Percentiles rank a stretch among this genome's conserved stretches.
Conservation (phyloP, 208 protist genomes). For the Porcisia hertigi region DNA sequence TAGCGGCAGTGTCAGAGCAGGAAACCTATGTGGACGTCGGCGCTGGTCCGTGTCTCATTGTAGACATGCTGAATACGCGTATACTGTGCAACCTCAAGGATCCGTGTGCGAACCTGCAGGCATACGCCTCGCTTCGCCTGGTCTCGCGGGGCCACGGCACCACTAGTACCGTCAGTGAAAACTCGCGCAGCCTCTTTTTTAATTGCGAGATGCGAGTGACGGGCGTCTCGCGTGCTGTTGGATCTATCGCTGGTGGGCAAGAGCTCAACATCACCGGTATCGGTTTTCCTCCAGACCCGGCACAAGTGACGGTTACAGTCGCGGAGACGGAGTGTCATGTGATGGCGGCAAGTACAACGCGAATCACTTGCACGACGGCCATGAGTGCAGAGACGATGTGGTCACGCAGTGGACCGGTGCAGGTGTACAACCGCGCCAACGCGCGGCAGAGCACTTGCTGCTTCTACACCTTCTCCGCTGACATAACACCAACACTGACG, state of each 20-base stretch:
- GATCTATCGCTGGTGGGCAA: conserved; percentile 37
- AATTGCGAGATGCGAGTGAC: conserved; percentile 29
- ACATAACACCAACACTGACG: conserved; percentile 35
- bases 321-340: conserved; percentile 35
- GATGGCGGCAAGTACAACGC: neutral
- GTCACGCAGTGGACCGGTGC: conserved; percentile 16
- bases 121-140: conserved; percentile 28
- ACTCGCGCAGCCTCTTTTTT: conserved; percentile 26
- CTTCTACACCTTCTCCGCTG: conserved; percentile 33
- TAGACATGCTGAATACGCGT: conserved; percentile 39
- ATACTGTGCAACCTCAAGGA: conserved; percentile 34
- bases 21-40: conserved; percentile 41
- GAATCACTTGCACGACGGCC: conserved; percentile 34
- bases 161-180: conserved; percentile 2
- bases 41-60: conserved; percentile 26
- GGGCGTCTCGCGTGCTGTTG: conserved; percentile 17
- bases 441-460: conserved; percentile 33
- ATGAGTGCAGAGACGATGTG: neutral
- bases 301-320: conserved; percentile 28
- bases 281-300: conserved; percentile 27
- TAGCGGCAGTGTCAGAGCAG: neutral
- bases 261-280: conserved; percentile 26
- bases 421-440: conserved; percentile 25
- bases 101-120: conserved; percentile 28
- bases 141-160: conserved; percentile 30